phyloP scores from a whole-genome alignment of 768 basidiomycete species.

The Pleurotus djamor region DNA sequence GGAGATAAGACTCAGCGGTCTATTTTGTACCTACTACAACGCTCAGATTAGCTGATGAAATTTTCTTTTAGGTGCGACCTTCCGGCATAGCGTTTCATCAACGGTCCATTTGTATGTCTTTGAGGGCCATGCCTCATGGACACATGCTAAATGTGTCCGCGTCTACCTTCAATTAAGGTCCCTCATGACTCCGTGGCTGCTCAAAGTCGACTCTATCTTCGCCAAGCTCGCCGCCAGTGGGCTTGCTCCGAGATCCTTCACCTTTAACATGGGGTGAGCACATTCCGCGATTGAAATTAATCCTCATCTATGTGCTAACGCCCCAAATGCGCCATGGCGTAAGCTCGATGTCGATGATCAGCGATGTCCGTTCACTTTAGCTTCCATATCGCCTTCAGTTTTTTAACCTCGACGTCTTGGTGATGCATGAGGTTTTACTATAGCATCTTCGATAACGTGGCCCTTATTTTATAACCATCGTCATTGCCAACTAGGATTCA shows the following conservation, averaged over 20 bases:
- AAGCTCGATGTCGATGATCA: not conserved
- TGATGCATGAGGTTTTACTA: not conserved
- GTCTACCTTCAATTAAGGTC: not conserved
- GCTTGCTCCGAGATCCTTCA: not conserved
- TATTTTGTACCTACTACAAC: not conserved
- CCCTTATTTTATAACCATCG: no score
- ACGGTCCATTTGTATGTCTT: not conserved
- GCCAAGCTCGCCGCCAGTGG: not conserved
- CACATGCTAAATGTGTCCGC: not conserved
- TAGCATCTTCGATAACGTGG: no score
- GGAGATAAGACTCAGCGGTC: conserved; percentile 12
- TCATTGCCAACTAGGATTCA: not conserved
- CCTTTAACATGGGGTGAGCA: not conserved
- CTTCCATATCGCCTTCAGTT: not conserved
- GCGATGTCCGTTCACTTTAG: not conserved
- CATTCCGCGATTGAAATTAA: not conserved
- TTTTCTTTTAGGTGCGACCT: not conserved
- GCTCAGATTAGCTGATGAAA: not conserved
- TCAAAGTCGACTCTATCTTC: not conserved
- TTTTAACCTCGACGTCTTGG: not conserved
- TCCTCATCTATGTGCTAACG: not conserved
- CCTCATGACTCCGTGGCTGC: not conserved
- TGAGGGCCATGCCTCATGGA: not conserved
- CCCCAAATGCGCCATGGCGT: not conserved
- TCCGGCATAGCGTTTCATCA: not conserved